Evolutionary conservation across 176 grass and related monocot genomes (phyloP), one percentile per base, ranked within the genome.

Genomic region (Eleusine coracana): DNA sequence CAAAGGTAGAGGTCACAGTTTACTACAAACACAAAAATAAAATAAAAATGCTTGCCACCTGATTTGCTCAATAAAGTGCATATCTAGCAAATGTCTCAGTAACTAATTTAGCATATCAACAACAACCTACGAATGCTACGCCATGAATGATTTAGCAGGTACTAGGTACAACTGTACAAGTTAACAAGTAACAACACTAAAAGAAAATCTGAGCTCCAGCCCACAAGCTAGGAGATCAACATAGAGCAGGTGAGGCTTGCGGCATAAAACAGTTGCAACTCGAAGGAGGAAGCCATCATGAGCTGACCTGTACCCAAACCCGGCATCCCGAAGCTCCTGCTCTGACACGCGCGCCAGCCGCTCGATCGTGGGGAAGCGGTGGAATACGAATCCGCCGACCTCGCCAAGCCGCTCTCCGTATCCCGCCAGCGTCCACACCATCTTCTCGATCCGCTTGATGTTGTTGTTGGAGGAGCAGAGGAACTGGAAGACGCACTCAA

Each of bases 401-500:
- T 92, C 90, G 12, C 89, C 96, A 9, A 98, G 88, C 62, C 77
- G 84, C 63, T 87, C 86, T 10, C 91, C 96, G 68, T 85, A 91
- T n/a, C 85, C 87, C 8, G 91, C 89, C 68, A 95, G 79, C 70
- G 83, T 66, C 77, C 87, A 86, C 36, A 98, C 96, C 96, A 98
- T 98, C 92, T 95, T 95, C 83, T 98, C 87, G 64, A 98, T 98
- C 75, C 96, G 82, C 70, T 84, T 79, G 48, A 98, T 98, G 82
- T 98, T 95, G 77, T 98, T 98, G 60, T 98, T 98, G 46, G 96
- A 98, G 65, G 96, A 98, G 86, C 93, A 98, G 29, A 98, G 91
- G 73, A 98, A 98, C 87, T 98, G 93, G 79, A 98, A 98, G 50
- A 93, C 27, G 48, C 96, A 98, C 89, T 98, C 93, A 40, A 93